Evolutionary conservation across 441 rosid species (phyloP), one percentile per base, ranked within the genome.

Genomic region (Pelargonium myrrhifolium): DNA sequence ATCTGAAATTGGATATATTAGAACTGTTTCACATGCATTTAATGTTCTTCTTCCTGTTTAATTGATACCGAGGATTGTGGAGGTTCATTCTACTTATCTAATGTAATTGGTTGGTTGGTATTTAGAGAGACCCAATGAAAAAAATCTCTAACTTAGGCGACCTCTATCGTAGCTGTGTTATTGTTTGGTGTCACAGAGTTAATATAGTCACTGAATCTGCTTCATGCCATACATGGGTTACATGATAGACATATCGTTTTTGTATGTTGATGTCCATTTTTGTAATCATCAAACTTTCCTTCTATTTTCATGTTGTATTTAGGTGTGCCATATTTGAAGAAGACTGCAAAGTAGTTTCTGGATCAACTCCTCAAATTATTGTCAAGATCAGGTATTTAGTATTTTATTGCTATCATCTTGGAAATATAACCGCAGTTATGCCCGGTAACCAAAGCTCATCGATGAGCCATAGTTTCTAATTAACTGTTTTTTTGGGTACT

Each of bases 291-390:
- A 10, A 56, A 8, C 10, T 39, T 59, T 64, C 4, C 31, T 65
- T 26, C 5, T 43, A 49, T 61, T 51, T 71, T 74, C 26, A 47
- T 65, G 71, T 71, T 31, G 39, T 56, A 69, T 76, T 45, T 77
- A 94, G 99, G 74, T 72, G 77, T 66, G 90, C 97, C 18, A 93
- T 93, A 80, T 93, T 87, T 81, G 90, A 88, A 78, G 99, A 93
- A 60, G 99, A 93, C 77, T 93, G 95, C 83, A 73, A 82, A 72
- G 69, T 89, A 39, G 83, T 86, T 69, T 70, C 87, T 9, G 89
- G 75, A 49, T 79, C 93, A 11, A 81, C 88, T 67, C 84, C 88
- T 65, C 91, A 84, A 71, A 77, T 93, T 72, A 72, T 68, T 66
- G 84, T 94, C 71, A 88, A 89, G 78, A 82, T 94, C 83, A 91